phyloP scores from a whole-genome alignment of 108 stramenopile genomes.

The Asterionellopsis glacialis region DNA sequence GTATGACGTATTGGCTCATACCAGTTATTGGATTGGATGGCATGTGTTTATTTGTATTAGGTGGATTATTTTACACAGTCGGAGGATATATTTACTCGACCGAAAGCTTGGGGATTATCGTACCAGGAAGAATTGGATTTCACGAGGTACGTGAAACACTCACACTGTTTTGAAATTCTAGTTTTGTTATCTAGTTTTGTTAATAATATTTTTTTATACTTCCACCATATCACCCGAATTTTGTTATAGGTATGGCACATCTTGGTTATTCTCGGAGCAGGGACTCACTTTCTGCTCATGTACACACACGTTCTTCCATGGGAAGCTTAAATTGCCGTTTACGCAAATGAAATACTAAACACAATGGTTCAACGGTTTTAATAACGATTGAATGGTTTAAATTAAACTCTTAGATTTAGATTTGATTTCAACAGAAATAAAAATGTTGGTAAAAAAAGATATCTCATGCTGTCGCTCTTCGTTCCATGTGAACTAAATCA shows the following conservation, averaged over 20 bases:
- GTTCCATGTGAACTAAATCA: conserved; percentile 85
- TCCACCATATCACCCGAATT: no score
- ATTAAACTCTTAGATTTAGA: not conserved
- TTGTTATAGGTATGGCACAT: conserved; percentile 61
- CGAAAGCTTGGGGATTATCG: conserved; percentile 50
- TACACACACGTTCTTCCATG: conserved; percentile 62
- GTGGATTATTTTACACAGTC: conserved; percentile 57
- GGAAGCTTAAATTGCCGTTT: conserved; percentile 10
- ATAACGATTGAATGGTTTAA: no score
- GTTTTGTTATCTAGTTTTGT: no score
- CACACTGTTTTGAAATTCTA: no score
- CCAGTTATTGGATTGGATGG: conserved; percentile 42
- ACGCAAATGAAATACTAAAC: no score
- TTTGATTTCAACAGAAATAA: not conserved
- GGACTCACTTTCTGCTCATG: conserved; percentile 65
- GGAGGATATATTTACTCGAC: conserved; percentile 60
- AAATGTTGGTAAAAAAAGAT: not conserved
- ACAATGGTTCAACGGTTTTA: no score
- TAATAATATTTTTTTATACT: no score
- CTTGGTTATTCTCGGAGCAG: conserved; percentile 58
- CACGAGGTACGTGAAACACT: conserved; percentile 48
- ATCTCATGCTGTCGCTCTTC: not conserved
- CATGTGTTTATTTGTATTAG: conserved; percentile 37
- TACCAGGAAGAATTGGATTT: conserved; percentile 74
- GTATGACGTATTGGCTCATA: conserved; percentile 46